Conservation (phyloP, 2,329 filamentous ascomycete species). For the Sporothrix protearum region DNA sequence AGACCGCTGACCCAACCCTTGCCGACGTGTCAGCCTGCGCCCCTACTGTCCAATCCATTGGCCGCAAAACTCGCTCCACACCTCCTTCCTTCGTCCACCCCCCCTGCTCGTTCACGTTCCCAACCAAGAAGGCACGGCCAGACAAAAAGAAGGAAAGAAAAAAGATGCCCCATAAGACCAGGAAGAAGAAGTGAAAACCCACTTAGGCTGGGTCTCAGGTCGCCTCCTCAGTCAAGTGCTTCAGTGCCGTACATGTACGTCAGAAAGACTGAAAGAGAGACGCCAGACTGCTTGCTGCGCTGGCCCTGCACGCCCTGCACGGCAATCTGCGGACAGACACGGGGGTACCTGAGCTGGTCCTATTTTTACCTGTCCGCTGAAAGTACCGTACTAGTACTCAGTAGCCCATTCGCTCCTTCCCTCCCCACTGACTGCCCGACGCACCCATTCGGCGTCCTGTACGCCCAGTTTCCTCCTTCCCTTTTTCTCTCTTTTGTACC, state of each 20-base stretch:
- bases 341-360: conserved; percentile 11
- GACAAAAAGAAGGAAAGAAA: conserved; percentile 11
- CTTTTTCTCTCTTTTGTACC: conserved; percentile 2
- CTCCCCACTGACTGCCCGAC: conserved; percentile 17
- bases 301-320: conserved; percentile 17
- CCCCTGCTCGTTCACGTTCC: conserved; percentile 21
- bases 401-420: conserved; percentile 16
- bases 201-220: conserved; percentile 23
- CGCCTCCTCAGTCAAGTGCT: conserved; percentile 21
- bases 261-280: neutral
- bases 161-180: neutral
- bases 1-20: conserved; percentile 20
- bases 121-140: conserved; percentile 8
- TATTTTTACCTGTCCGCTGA: conserved; percentile 13
- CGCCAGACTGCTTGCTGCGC: conserved; percentile 11
- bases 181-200: conserved; percentile 17
- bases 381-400: conserved; percentile 1
- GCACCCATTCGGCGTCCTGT: conserved; percentile 24
- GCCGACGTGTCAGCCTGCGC: conserved; percentile 31
- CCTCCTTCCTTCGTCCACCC: conserved; percentile 22
- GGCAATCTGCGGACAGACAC: conserved; percentile 24
- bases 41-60: conserved; percentile 27
- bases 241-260: neutral
- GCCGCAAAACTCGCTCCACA: conserved; percentile 21
- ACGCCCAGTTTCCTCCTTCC: conserved; percentile 19